phyloP scores from a whole-genome alignment of 2,329 filamentous ascomycete genomes.

The Monilinia polystroma region DNA sequence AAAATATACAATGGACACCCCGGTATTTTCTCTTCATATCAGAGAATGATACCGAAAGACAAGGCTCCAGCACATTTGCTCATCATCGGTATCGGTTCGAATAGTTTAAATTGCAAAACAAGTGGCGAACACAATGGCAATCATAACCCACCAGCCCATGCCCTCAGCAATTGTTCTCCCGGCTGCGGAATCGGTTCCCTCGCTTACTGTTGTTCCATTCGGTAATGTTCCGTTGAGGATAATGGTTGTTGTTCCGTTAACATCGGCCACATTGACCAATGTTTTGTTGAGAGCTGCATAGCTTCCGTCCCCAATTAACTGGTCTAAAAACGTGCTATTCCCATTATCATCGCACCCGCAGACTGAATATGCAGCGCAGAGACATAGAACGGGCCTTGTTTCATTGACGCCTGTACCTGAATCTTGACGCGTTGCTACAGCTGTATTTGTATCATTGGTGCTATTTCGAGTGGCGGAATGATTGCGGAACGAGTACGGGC shows the following conservation, averaged over 20 bases:
- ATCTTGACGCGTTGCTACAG: slow-evolving; percentile 37
- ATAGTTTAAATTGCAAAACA: slow-evolving; percentile 19
- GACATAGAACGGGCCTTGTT: slow-evolving; percentile 59
- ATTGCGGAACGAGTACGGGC: slow-evolving; percentile 56
- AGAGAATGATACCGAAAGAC: background rate
- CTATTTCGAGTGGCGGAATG: slow-evolving; percentile 37
- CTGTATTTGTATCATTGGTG: slow-evolving; percentile 43
- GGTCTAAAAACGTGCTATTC: slow-evolving; percentile 57
- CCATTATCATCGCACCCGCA: slow-evolving; percentile 72
- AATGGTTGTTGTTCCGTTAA: slow-evolving; percentile 64
- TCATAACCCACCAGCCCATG: slow-evolving; percentile 37
- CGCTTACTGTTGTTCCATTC: slow-evolving; percentile 60
- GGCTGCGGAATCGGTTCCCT: slow-evolving; percentile 44
- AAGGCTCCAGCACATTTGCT: background rate
- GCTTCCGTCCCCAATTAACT: slow-evolving; percentile 64
- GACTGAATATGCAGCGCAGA: slow-evolving; percentile 54
- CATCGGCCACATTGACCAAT: slow-evolving; percentile 59
- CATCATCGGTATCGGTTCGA: background rate
- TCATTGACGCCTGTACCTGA: slow-evolving; percentile 48
- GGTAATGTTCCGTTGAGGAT: slow-evolving; percentile 74
- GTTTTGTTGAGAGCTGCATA: slow-evolving; percentile 59
- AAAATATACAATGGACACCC: background rate
- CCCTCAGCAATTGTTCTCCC: slow-evolving; percentile 24
- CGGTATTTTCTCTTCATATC: background rate
- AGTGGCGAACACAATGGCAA: slow-evolving; percentile 32